Base-by-base conservation (phyloP, 2,329 filamentous ascomycete species). In the Nemania sp. region DNA sequence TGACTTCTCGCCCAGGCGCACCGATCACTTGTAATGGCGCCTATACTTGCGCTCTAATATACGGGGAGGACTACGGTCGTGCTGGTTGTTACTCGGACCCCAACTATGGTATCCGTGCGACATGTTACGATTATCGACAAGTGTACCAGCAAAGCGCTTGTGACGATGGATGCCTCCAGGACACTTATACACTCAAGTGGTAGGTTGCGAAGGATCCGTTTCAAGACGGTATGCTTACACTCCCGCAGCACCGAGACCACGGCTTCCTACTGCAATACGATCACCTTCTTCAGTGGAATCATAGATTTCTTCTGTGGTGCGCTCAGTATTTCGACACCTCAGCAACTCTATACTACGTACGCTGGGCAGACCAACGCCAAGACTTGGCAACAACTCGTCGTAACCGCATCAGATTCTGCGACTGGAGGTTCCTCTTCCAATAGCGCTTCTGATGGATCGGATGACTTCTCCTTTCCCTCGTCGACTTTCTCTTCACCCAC, bases 101-200 rank as follows among this genome's bases (percentile, higher is more conserved):
- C 0, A 64, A 65, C 5, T 82, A 78, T 64, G 74, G 69, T 45
- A 69, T 77, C 40, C 71, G 73, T 18, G 63, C 73, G 7, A 69
- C 64, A 3, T 83, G 81, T 56, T 59, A 79, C 11, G 77, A 81
- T 62, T 76, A 73, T 48, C 60, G 64, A 0, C 67, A 75, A 15
- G 72, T 77, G 32, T 73, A 63, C 35, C 67, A 68, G 2, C 72
- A 71, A 5, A 77, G 74, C 45, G 62, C 67, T 11, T 83, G 81
- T 60, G 72, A 78, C 55, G 64, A 73, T 49, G 74, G 72, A 11
- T 83, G 80, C 59, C 60, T 72, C 18, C 67, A 72, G 17, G 77
- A 82, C 56, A 70, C 70, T 1, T 74, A 69, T 37, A 81, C 77
- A 11, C 62, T 79, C 39, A 83, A 83, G 69, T 83, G 81, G 80